Base-by-base conservation (phyloP, 2,329 filamentous ascomycete genomes). In the Plenodomus lindquistii region DNA sequence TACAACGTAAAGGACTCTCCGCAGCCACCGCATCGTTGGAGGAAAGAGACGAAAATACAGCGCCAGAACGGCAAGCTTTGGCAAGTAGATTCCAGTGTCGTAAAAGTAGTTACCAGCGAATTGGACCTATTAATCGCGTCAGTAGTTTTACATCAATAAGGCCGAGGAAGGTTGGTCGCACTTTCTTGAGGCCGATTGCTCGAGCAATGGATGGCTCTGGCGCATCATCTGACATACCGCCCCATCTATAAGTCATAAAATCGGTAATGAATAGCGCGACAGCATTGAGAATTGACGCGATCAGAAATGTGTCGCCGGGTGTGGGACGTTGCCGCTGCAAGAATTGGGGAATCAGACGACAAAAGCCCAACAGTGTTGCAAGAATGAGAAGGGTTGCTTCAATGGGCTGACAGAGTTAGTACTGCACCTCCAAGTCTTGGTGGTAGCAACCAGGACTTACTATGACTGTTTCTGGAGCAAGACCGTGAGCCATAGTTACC, bases 21-120 rank as follows among this genome's bases (percentile, higher is more conserved):
- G 48, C 19, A 58, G 45, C 46, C 44, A 52, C n/a, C 52, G 54
- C 54, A 58, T 58, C 5, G 57, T 58, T 1, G 43, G 45, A 31
- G 57, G 57, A 5, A 60, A 51, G 16, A 60, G 48, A 31, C 52
- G 44, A 40, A 48, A 56, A 42, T 60, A 60, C 1, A 60, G 37
- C 2, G 57, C 54, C 2, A 60, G 34, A 8, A 58, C 55, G 2
- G 57, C 54, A 9, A 60, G 39, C 42, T 60, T 60, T 27, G 54
- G 57, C 34, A 48, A 34, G 29, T 60, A 60, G n/a, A 60, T 60
- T 3, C 57, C 57, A 15, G 50, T 56, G 11, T 60, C 57, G 16
- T 60, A 60, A 35, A 60, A 60, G 8, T 50, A 52, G 38, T 56
- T 60, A 5, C 54, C 57, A 4, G 52, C 55, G 20, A 60, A 60